These are phyloP conservation scores for Kwoniella europaea DNA, from an alignment of 768 basidiomycete genomes.

Conservation along the genomic window DNA sequence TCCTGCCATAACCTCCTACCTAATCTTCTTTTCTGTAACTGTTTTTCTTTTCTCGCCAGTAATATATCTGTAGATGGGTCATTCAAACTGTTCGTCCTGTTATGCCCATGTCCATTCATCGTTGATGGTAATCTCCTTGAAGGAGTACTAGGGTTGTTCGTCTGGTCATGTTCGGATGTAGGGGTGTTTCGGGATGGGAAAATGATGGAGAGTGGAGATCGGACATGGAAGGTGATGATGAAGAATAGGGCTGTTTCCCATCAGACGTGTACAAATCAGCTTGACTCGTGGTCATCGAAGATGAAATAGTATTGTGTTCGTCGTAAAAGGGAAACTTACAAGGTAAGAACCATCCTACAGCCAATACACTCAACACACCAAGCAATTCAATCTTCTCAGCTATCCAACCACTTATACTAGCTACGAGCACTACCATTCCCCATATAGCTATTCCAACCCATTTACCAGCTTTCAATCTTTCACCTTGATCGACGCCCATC, in stretches of 20 bases:
- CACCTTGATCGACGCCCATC: constrained; percentile 50
- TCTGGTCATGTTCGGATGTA: constrained; percentile 28
- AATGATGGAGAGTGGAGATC: constrained; percentile 80
- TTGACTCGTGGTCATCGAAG: neutral
- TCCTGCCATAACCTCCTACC: constrained; percentile 80
- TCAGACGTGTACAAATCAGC: neutral
- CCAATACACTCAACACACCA: constrained; percentile 45
- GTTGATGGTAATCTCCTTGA: neutral
- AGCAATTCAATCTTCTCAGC: constrained; percentile 50
- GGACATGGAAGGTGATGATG: constrained; percentile 81
- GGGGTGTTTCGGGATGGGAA: constrained; percentile 64
- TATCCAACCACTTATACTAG: constrained; percentile 47
- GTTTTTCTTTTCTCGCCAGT: constrained; percentile 81
- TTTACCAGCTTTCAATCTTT: constrained; percentile 44
- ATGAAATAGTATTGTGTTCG: too few species aligned
- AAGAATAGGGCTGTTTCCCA: constrained; percentile 68
- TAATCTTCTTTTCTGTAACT: constrained; percentile 75
- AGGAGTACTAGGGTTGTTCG: constrained; percentile 22
- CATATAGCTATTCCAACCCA: constrained; percentile 52
- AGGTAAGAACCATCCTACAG: constrained; percentile 55
- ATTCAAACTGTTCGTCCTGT: constrained; percentile 40
- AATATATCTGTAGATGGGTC: constrained; percentile 64
- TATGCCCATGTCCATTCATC: constrained; percentile 24
- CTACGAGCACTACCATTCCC: constrained; percentile 38
- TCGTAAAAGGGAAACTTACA: constrained; percentile 30